Conservation (phyloP, 257 asterid genomes). For the Salvia splendens region DNA sequence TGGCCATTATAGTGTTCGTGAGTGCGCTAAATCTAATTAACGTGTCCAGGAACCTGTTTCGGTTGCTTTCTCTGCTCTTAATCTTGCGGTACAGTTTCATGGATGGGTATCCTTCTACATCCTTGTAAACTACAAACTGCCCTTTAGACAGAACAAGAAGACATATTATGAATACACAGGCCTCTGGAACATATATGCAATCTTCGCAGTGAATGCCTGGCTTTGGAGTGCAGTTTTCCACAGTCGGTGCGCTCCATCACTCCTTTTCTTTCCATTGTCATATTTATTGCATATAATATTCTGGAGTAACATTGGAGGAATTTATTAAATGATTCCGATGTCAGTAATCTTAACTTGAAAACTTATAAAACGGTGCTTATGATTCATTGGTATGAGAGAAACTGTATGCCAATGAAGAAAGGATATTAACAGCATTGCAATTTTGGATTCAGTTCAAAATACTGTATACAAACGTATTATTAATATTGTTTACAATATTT, state of each 20-base stretch:
- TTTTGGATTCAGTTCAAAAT: background rate
- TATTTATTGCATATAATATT: background rate
- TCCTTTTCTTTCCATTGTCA: background rate
- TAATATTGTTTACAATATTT: background rate
- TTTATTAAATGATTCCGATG: background rate
- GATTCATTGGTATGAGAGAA: conserved; percentile 1
- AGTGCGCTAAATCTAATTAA: conserved; percentile 23
- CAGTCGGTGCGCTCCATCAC: conserved; percentile 57
- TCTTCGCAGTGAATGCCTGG: conserved; percentile 76
- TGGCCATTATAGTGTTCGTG: conserved; percentile 12
- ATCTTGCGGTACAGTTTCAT: conserved; percentile 86
- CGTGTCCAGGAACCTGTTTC: conserved; percentile 84
- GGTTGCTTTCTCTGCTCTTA: conserved; percentile 80
- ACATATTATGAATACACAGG: conserved; percentile 82
- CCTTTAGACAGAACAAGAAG: conserved; percentile 61
- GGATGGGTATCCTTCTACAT: conserved; percentile 91
- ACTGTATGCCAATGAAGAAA: background rate
- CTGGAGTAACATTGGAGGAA: background rate
- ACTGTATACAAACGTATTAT: background rate
- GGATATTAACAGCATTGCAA: background rate
- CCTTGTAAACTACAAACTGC: conserved; percentile 77
- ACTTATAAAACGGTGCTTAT: background rate
- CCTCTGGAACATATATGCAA: conserved; percentile 77
- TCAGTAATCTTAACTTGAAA: background rate
- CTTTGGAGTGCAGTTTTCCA: conserved; percentile 88